A percentile compares a stretch with the other conserved stretches of the same genome.
Conservation (phyloP, 2,329 filamentous ascomycete species). For the Neonectria faginata region DNA sequence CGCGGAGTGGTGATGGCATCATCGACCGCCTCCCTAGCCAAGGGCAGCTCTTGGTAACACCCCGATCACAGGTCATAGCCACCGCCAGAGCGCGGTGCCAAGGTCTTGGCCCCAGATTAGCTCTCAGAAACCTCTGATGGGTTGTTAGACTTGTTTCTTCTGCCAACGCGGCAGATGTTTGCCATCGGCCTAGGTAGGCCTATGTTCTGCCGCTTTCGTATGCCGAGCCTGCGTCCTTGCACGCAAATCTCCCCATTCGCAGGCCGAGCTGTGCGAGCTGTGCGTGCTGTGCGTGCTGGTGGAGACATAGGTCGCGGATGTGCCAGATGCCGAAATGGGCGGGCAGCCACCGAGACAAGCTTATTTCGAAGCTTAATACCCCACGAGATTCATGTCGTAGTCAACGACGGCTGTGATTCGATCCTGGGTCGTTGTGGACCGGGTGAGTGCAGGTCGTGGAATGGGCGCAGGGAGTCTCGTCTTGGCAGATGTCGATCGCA, state of each 20-base stretch:
- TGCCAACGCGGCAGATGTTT: not conserved
- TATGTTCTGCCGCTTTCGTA: slow-evolving; percentile 1
- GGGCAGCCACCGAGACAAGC: slow-evolving; percentile 38
- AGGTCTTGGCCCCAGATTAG: slow-evolving; percentile 12
- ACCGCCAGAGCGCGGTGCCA: slow-evolving; percentile 29
- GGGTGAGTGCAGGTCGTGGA: slow-evolving; percentile 20
- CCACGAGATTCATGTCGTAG: not conserved
- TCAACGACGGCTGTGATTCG: not conserved
- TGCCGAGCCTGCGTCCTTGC: not conserved
- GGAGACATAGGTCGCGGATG: slow-evolving; percentile 27
- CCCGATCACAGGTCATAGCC: slow-evolving; percentile 32
- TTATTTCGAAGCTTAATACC: slow-evolving; percentile 45
- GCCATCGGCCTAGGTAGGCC: not conserved
- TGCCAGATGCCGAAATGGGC: slow-evolving; percentile 23
- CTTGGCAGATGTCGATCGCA: slow-evolving; percentile 40
- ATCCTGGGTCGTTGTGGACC: not conserved
- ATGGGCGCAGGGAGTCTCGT: slow-evolving; percentile 25
- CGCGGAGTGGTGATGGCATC: slow-evolving; percentile 9
- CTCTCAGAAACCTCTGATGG: not conserved
- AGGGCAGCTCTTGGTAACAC: slow-evolving; percentile 28
- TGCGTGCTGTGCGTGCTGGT: slow-evolving; percentile 9
- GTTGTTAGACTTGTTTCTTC: not conserved
- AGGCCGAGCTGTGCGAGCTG: not conserved
- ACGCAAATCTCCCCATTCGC: not conserved
- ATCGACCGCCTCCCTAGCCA: slow-evolving; percentile 20